phyloP scores from a whole-genome alignment of 805 yeast genomes.

The Ogataea nitratoaversa region DNA sequence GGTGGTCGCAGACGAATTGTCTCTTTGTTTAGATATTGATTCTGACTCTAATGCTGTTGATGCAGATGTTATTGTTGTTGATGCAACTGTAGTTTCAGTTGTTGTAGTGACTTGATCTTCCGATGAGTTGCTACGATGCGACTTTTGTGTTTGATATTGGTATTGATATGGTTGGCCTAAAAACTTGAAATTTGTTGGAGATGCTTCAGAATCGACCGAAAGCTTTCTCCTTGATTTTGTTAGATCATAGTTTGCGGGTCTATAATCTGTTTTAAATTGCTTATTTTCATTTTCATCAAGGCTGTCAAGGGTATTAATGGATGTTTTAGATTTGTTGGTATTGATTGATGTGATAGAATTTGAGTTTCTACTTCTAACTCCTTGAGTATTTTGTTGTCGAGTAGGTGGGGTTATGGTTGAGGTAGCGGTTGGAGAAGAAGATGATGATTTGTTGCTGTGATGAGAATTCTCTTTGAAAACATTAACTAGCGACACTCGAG shows the following conservation, averaged over 20 bases:
- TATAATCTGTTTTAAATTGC: conserved; percentile 20
- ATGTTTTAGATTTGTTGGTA: conserved; percentile 8
- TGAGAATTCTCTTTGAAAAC: conserved; percentile 14
- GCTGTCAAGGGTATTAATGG: conserved; percentile 17
- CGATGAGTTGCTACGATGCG: no score
- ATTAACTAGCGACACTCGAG: conserved; percentile 40
- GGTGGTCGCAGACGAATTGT: background rate
- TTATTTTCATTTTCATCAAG: conserved; percentile 11
- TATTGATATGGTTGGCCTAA: conserved; percentile 1
- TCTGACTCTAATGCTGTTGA: no score
- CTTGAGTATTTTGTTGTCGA: background rate
- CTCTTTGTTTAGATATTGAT: no score
- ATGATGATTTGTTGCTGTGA: background rate
- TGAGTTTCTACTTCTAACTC: background rate
- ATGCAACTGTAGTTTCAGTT: no score
- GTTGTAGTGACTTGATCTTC: background rate
- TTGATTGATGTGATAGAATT: conserved; percentile 9
- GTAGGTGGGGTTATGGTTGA: background rate
- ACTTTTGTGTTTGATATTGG: background rate
- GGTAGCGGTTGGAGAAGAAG: background rate
- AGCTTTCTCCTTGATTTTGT: conserved; percentile 35
- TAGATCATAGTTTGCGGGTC: conserved; percentile 47
- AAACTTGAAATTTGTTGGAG: conserved; percentile 6
- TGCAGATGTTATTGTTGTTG: no score
- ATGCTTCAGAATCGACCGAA: conserved; percentile 19